phyloP scores from a whole-genome alignment of 805 yeast species.

The Lachancea thermotolerans region DNA sequence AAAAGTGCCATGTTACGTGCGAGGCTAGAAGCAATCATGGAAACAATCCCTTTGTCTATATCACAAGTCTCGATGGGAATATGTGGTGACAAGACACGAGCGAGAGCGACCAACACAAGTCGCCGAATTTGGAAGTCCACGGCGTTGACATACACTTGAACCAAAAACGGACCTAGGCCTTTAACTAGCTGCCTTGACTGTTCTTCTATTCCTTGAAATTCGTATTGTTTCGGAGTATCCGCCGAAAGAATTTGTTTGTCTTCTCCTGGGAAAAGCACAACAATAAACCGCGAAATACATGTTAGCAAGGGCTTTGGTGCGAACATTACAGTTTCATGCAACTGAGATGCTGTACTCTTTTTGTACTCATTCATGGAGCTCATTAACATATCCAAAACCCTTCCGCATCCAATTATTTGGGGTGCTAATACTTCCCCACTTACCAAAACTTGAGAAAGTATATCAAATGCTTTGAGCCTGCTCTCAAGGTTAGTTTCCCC shows the following conservation, averaged over 20 bases:
- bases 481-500: conserved; percentile 29
- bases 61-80: conserved; percentile 27
- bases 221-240: conserved; percentile 20
- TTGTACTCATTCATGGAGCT: conserved; percentile 48
- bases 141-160: conserved; percentile 64
- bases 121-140: conserved; percentile 61
- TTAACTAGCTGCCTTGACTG: conserved; percentile 35
- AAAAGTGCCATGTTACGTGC: conserved; percentile 43
- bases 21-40: conserved; percentile 52
- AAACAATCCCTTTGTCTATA: conserved; percentile 36
- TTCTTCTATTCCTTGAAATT: conserved; percentile 19
- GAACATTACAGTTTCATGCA: conserved; percentile 68
- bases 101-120: conserved; percentile 45
- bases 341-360: conserved; percentile 32
- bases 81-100: conserved; percentile 44
- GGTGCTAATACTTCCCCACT: conserved; percentile 39
- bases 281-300: conserved; percentile 48
- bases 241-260: conserved; percentile 23
- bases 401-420: conserved; percentile 41
- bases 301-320: conserved; percentile 61
- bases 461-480: conserved; percentile 31
- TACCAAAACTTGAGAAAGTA: conserved; percentile 39
- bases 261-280: conserved; percentile 50
- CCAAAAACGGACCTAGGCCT: conserved; percentile 44
- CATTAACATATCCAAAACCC: conserved; percentile 42